Evolutionary conservation across 176 grass and related monocot species (phyloP).

Genomic region (Cenchrus fungigraminus): DNA sequence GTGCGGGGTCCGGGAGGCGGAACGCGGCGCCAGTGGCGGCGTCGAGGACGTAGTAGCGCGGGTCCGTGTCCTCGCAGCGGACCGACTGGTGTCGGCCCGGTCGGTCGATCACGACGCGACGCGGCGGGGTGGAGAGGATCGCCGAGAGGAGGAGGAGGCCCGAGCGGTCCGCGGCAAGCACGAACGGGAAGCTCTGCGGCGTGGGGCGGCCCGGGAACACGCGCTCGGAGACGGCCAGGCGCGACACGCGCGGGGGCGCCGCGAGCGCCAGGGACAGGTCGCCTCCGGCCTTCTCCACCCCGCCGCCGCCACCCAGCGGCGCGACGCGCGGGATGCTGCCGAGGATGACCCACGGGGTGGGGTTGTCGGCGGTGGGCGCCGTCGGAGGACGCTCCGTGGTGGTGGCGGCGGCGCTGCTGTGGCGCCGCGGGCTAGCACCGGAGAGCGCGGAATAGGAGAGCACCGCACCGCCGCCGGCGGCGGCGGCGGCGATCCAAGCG

Average conservation of each 20-base stretch:
- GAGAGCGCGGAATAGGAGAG: too few relatives aligned
- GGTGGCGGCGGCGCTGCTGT: too few relatives aligned
- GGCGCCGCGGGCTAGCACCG: too few relatives aligned
- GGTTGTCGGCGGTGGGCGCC: too few relatives aligned
- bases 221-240: background rate
- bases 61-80: background rate
- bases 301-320: background rate
- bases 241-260: background rate
- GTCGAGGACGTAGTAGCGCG: conserved; percentile 41
- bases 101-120: background rate
- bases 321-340: conserved; percentile 10
- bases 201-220: background rate
- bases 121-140: conserved; percentile 2
- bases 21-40: background rate
- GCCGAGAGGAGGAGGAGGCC: conserved; percentile 45
- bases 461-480: too few relatives aligned
- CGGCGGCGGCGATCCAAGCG: too few relatives aligned
- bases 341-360: conserved; percentile 6
- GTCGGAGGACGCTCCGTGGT: too few relatives aligned
- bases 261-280: background rate
- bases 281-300: background rate
- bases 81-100: background rate
- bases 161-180: conserved; percentile 39
- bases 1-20: background rate
- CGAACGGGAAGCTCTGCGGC: conserved; percentile 36